These are phyloP conservation scores for Hypoxylon sp. DNA, from an alignment of 2,329 filamentous ascomycete genomes.

Conservation along the genomic window DNA sequence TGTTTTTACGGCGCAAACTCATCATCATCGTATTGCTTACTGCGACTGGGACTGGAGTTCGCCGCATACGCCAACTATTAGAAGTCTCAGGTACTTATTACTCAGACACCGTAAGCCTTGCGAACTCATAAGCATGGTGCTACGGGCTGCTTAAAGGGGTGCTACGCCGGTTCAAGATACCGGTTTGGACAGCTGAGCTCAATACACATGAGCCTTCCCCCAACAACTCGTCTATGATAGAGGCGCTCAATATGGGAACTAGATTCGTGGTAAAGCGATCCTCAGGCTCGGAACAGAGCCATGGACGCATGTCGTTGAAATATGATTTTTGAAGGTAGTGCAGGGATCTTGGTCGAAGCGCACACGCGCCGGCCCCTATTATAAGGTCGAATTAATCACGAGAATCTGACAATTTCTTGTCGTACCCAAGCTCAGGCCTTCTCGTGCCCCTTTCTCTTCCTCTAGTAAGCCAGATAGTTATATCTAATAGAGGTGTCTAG, in stretches of 20 bases:
- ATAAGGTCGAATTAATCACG: background rate
- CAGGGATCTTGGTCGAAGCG: background rate
- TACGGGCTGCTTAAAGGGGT: conserved; percentile 1
- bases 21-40: conserved; percentile 5
- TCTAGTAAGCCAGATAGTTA: background rate
- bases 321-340: background rate
- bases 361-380: background rate
- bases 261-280: background rate
- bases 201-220: background rate
- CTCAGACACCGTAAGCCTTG: background rate
- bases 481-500: background rate
- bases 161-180: background rate
- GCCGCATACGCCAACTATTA: background rate
- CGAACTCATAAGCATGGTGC: background rate
- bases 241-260: background rate
- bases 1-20: background rate
- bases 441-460: background rate
- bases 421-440: background rate
- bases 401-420: background rate
- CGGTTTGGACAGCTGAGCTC: background rate
- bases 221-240: background rate
- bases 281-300: background rate
- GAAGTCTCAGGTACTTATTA: conserved; percentile 4
- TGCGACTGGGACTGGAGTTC: background rate
- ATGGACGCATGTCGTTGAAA: background rate